Conservation (phyloP, 179 eudicot genomes). For the Beta lomatogona region DNA sequence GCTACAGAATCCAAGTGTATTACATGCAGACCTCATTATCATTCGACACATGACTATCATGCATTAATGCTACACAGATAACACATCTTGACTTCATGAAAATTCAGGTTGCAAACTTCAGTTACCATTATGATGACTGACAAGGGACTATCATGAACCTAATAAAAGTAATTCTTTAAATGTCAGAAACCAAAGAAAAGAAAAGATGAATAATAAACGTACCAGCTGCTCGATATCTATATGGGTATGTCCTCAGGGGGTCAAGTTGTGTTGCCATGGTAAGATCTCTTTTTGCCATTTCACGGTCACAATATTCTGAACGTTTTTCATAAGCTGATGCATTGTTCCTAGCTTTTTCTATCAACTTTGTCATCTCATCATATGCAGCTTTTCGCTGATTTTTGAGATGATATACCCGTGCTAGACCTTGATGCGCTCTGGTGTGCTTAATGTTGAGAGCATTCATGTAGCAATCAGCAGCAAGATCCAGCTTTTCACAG, state of each 20-base stretch:
- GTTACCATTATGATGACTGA: neutral
- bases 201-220: conserved; percentile 24
- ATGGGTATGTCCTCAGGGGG: conserved; percentile 84
- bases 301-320: conserved; percentile 89
- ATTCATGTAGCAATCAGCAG: conserved; percentile 81
- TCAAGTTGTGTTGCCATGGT: conserved; percentile 72
- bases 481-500: conserved; percentile 75
- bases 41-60: too few relatives aligned
- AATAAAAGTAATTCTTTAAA: neutral
- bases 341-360: conserved; percentile 72
- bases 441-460: conserved; percentile 87
- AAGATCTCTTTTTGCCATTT: conserved; percentile 80
- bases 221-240: conserved; percentile 98
- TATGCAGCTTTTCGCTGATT: conserved; percentile 78
- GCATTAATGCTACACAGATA: neutral
- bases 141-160: neutral
- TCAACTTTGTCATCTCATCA: conserved; percentile 87
- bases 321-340: conserved; percentile 94
- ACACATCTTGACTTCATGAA: neutral
- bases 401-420: conserved; percentile 74
- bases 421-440: conserved; percentile 91
- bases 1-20: too few relatives aligned
- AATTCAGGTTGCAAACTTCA: neutral
- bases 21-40: too few relatives aligned
- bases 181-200: neutral